Base-by-base conservation (phyloP, 345 rosid genomes). In the Rhodamnia rubescens region DNA sequence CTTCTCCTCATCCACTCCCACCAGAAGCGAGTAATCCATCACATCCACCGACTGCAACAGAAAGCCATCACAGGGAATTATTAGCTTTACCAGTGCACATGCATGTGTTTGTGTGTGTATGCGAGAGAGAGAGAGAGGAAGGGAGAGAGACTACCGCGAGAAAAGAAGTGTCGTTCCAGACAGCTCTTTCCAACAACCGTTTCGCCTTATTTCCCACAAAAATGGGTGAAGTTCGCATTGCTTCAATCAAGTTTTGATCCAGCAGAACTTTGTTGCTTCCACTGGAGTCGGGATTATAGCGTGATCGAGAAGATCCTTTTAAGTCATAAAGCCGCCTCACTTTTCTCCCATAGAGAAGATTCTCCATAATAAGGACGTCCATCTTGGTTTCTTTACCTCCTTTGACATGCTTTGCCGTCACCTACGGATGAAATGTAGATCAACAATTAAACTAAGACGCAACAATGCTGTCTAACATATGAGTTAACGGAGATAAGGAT, bases 351-450 rank as follows among this genome's bases (percentile, higher is more conserved):
- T 91, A 98, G 86, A 98, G 89, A 88, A 98, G 96, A 91, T 98
- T 98, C 90, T 98, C 99, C 99, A 98, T 98, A 52, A 98, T 95
- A 64, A 98, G 91, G 86, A 98, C 97, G 89, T 95, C 99, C 93
- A 94, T 96, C 92, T 91, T 98, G 14, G 92, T 87, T 88, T 96
- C 99, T 90, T 89, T 96, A 85, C 96, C 99, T 83, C 98, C 95
- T 90, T 92, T 98, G 51, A 93, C 26, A 87, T 92, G 96, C 88
- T 97, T 97, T 53, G 92, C 64, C 26, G 94, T 88, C 55, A 97
- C 98, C 99, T 97, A 86, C 85, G 86, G 54, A 21, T 40, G 50
- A 27, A 83, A 87, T 85, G 50, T 6, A 7, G 86, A 83, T 32
- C 26, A n/a, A 54, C 15, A 11, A 78, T 40, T 55, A 55, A 83